These are phyloP conservation scores for Leucogyrophana mollusca DNA, from an alignment of 768 basidiomycete genomes.

Conservation along the genomic window DNA sequence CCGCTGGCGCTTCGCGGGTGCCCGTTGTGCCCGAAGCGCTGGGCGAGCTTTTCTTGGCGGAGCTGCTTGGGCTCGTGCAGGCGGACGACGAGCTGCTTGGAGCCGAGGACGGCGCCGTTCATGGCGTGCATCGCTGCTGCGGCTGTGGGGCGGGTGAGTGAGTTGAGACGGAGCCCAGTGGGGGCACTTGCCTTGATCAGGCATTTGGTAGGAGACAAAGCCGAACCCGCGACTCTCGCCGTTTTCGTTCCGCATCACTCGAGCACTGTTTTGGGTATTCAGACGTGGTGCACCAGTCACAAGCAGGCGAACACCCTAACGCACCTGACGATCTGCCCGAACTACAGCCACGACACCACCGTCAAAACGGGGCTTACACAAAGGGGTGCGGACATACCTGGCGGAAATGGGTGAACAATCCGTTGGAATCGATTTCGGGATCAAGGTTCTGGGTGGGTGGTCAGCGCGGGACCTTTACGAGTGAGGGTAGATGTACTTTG, in stretches of 20 bases:
- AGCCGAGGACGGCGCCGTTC: conserved; percentile 73
- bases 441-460: conserved; percentile 66
- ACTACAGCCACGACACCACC: conserved; percentile 42
- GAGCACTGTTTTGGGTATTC: conserved; percentile 53
- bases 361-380: conserved; percentile 12
- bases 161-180: neutral
- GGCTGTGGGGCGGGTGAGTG: conserved; percentile 42
- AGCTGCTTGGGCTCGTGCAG: conserved; percentile 90
- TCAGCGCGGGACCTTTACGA: conserved; percentile 10
- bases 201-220: conserved; percentile 84
- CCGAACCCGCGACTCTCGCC: conserved; percentile 87
- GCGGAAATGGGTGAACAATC: conserved; percentile 79
- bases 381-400: conserved; percentile 42
- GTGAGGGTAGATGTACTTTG: conserved; percentile 51
- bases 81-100: conserved; percentile 81
- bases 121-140: conserved; percentile 71
- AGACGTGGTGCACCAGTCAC: neutral
- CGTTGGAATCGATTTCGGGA: conserved; percentile 81
- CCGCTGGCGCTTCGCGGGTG: conserved; percentile 82
- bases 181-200: conserved; percentile 65
- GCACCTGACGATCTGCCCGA: conserved; percentile 87
- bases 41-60: conserved; percentile 86
- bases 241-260: conserved; percentile 86
- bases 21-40: conserved; percentile 75
- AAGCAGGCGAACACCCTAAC: neutral